Base-by-base conservation (phyloP, 768 basidiomycete genomes). In the Myochromella boudieri region DNA sequence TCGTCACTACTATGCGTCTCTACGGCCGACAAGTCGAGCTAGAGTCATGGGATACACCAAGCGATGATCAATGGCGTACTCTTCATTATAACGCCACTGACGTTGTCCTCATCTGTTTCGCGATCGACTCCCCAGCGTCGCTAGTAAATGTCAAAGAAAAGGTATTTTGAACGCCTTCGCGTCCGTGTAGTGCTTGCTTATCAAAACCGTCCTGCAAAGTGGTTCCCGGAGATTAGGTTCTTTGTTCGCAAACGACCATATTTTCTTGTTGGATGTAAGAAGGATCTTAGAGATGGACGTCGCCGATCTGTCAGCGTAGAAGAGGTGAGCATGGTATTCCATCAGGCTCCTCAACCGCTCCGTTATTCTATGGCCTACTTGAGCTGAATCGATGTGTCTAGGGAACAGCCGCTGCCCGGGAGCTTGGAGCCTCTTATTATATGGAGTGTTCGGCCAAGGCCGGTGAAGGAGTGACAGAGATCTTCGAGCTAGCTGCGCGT, bases 41-140 rank as follows among this genome's bases (percentile, higher is more conserved):
- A 18, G 31, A 47, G 9, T 36, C 52, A 11, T 57, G 52, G 56
- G 87, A 91, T 72, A 91, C 88, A 17, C 85, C 88, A 9, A 87
- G 87, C 53, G 86, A 89, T 62, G 85, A 85, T 60, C 82, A 87
- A 26, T 77, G 91, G 34, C 77, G 88, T 36, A 87, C 88, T n/a
- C 71, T 91, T 44, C 83, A 80, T 28, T 91, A 91, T 66, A 85
- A 88, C 9, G 86, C 89, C 64, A 85, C 89, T 32, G 84, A 91
- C 63, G 84, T 91, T 46, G 85, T 91, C 69, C 72, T 91, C 60
- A 84, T 91, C 59, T 91, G 89, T 62, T 91, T 89, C 73, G 84
- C 84, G 15, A 71, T 91, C 45, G 87, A 89, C 60, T 80, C 77
- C 46, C 87, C 87, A 10, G 85, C 86, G 10, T 83, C 81, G 60